Evolutionary conservation across 2,329 filamentous ascomycete species (phyloP).

Genomic region (Aspergillus latus): DNA sequence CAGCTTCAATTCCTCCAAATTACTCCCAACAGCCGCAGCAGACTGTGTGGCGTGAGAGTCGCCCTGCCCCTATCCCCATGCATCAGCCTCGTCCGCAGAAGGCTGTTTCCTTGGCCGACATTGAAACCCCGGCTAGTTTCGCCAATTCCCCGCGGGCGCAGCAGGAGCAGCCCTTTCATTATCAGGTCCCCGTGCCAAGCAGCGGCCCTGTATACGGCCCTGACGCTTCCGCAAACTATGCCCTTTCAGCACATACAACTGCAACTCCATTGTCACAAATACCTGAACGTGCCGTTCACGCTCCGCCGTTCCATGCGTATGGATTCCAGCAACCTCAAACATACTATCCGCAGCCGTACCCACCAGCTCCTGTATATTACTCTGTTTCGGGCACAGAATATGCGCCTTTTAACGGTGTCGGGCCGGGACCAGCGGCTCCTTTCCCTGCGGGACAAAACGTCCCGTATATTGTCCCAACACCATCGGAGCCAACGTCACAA

Average conservation of each 20-base stretch:
- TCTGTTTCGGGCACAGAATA: constrained; percentile 48
- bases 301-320: constrained; percentile 81
- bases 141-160: constrained; percentile 62
- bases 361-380: constrained; percentile 68
- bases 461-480: constrained; percentile 35
- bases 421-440: constrained; percentile 51
- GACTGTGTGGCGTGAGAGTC: constrained; percentile 60
- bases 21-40: constrained; percentile 50
- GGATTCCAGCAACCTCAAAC: constrained; percentile 58
- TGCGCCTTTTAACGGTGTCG: constrained; percentile 43
- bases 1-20: constrained; percentile 19
- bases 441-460: constrained; percentile 58
- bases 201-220: constrained; percentile 56
- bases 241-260: constrained; percentile 57
- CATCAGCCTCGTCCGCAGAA: constrained; percentile 95
- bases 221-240: constrained; percentile 59
- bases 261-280: constrained; percentile 88
- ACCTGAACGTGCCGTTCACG: constrained; percentile 87
- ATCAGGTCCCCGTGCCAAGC: constrained; percentile 82
- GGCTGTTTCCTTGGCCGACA: constrained; percentile 85
- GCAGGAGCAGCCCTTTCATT: constrained; percentile 85
- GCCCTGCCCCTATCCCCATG: constrained; percentile 67
- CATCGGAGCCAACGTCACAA: constrained; percentile 46
- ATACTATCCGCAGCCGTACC: constrained; percentile 60
- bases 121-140: constrained; percentile 74